Percentiles rank a stretch among this genome's conserved stretches.
Evolutionary conservation across 768 basidiomycete species (phyloP).

Genomic region (Pulveroboletus sp.): DNA sequence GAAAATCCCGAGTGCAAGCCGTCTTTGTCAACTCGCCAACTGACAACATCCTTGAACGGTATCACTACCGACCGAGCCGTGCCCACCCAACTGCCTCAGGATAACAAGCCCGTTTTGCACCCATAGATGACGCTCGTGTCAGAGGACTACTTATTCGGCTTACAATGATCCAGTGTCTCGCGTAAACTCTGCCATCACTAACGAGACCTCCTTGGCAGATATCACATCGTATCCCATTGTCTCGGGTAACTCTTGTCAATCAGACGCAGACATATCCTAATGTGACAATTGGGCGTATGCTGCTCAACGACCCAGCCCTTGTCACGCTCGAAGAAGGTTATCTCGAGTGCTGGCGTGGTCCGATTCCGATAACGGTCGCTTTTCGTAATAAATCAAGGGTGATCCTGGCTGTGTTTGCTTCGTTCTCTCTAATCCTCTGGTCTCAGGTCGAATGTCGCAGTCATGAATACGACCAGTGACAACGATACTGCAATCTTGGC

Average conservation of each 20-base stretch:
- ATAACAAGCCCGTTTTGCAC: conserved; percentile 50
- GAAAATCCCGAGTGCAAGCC: conserved; percentile 34
- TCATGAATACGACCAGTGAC: conserved; percentile 37
- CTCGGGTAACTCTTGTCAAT: conserved; percentile 44
- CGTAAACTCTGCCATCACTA: conserved; percentile 11
- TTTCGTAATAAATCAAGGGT: conserved; percentile 48
- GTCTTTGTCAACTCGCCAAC: conserved; percentile 40
- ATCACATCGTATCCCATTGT: conserved; percentile 56
- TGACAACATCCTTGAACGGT: conserved; percentile 39
- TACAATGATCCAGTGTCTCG: conserved; percentile 8
- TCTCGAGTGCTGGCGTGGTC: conserved; percentile 54
- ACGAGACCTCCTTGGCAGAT: conserved; percentile 39
- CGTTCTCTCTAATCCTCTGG: neutral
- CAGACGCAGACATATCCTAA: conserved; percentile 45
- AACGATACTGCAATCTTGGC: conserved; percentile 43
- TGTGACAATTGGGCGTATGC: conserved; percentile 58
- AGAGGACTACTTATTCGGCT: neutral
- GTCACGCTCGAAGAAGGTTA: conserved; percentile 56
- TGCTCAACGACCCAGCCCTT: conserved; percentile 45
- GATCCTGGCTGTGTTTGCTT: conserved; percentile 7
- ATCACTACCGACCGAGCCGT: conserved; percentile 41
- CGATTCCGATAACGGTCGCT: conserved; percentile 32
- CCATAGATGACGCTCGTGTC: conserved; percentile 50
- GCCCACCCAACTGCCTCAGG: conserved; percentile 39
- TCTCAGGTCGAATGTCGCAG: conserved; percentile 30